Evolutionary conservation across 495 filamentous ascomycete species (phyloP).

Genomic region (Elaphomyces granulatus): DNA sequence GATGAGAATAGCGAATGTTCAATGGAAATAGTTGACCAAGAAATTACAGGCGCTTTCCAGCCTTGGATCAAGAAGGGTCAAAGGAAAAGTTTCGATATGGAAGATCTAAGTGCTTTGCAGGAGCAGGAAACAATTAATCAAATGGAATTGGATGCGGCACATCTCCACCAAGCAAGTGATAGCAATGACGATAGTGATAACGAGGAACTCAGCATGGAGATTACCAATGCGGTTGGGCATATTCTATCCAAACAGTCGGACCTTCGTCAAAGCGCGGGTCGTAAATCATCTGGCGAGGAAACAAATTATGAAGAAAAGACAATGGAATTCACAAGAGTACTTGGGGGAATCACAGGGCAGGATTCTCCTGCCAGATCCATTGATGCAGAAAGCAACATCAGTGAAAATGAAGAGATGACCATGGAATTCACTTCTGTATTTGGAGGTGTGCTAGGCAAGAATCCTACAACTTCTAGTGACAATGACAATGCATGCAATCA

Average conservation of each 20-base stretch:
- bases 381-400: conserved; percentile 21
- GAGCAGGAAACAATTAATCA: conserved; percentile 51
- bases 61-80: conserved; percentile 47
- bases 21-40: conserved; percentile 65
- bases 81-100: conserved; percentile 31
- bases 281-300: conserved; percentile 27
- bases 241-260: conserved; percentile 44
- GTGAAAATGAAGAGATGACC: conserved; percentile 59
- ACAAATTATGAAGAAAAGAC: conserved; percentile 44
- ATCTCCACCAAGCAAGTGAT: conserved; percentile 7
- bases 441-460: conserved; percentile 44
- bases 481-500: conserved; percentile 12
- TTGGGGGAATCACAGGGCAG: conserved; percentile 45
- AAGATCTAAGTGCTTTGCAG: conserved; percentile 34
- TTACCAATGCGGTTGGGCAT: conserved; percentile 68
- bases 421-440: conserved; percentile 71
- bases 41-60: conserved; percentile 61
- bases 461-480: conserved; percentile 10
- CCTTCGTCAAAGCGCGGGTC: conserved; percentile 19
- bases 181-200: conserved; percentile 28
- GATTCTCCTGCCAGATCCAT: conserved; percentile 24
- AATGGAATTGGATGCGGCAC: conserved; percentile 18
- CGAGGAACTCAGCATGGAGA: conserved; percentile 72
- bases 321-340: conserved; percentile 64
- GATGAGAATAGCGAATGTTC: conserved; percentile 48